Base-by-base conservation (phyloP, 73 alveolate species). In the Paramecium sexaurelia region DNA sequence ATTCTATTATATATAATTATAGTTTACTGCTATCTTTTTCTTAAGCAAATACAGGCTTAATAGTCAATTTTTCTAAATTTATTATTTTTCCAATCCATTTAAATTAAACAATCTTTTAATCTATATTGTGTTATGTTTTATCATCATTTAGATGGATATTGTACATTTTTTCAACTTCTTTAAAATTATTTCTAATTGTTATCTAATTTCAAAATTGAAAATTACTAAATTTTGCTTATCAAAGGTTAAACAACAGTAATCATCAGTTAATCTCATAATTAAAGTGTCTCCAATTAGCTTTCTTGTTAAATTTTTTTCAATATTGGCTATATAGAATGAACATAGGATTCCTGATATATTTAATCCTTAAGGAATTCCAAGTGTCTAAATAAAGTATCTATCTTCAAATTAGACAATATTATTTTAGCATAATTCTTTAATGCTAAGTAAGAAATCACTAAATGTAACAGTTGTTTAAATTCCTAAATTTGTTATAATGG, bases 41-140 rank as follows among this genome's bases (percentile, higher is more conserved):
- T 9, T 33, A 39, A 41, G 29, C 20, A 43, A 29, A 78, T 5
- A 47, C 43, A 40, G 90, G 43, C 13, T 41, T 78, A 17, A 41
- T 7, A 3, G 55, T 78, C 9, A 71, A 36, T 71, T 22, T 73
- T 35, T 73, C 66, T 5, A 73, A 20, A 43, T 45, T 24, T 2
- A 78, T 78, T 37, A 45, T 41, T 78, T 78, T 78, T 19, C 90
- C 90, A 41, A 78, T 78, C 90, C 90, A 78, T 78, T 78, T 78
- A 78, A 32, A 78, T 9, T 22, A n/a, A 6, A 20, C 55, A 8
- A 36, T 17, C 69, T 37, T 17, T 78, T 43, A 6, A 20, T 37
- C 55, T 20, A 39, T 10, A 78, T 78, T 78, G 22, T 32, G 40
- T 22, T 78, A 6, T 8, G 75, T 40, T 78, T 78, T 78, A 39